phyloP scores from a whole-genome alignment of 306 rosid species.

The Prunus mume region DNA sequence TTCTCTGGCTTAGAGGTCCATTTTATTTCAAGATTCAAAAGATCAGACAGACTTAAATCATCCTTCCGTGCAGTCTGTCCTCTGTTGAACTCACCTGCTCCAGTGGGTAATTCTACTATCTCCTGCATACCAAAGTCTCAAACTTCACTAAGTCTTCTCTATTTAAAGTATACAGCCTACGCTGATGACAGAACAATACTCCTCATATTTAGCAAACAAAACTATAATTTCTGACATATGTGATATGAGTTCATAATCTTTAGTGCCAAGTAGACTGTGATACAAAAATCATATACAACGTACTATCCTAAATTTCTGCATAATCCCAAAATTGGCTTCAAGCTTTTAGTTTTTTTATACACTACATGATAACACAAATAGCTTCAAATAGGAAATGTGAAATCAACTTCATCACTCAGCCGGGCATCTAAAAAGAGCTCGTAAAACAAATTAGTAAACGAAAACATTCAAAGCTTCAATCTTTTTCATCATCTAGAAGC shows the following conservation, averaged over 20 bases:
- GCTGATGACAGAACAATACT: not conserved
- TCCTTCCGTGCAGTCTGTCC: constrained; percentile 41
- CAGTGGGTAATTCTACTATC: constrained; percentile 40
- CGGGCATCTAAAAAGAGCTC: not conserved
- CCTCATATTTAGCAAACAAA: constrained; percentile 4
- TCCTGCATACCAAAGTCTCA: constrained; percentile 56
- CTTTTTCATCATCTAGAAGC: not conserved
- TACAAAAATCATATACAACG: not conserved
- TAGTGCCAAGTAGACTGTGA: not conserved
- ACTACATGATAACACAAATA: not conserved
- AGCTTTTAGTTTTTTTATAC: not conserved
- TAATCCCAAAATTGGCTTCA: constrained; percentile 4
- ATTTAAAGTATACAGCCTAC: not conserved
- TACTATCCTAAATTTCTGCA: not conserved
- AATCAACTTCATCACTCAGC: not conserved
- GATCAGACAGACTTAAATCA: constrained; percentile 61
- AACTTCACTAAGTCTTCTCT: constrained; percentile 6
- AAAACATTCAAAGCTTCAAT: not conserved
- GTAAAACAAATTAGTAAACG: not conserved
- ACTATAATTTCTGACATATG: not conserved
- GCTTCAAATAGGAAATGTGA: not conserved
- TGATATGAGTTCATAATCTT: not conserved
- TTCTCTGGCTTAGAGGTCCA: constrained; percentile 66
- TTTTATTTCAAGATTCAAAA: constrained; percentile 70
- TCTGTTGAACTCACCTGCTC: constrained; percentile 43